phyloP scores from a whole-genome alignment of 345 rosid genomes.

The Firmiana major region DNA sequence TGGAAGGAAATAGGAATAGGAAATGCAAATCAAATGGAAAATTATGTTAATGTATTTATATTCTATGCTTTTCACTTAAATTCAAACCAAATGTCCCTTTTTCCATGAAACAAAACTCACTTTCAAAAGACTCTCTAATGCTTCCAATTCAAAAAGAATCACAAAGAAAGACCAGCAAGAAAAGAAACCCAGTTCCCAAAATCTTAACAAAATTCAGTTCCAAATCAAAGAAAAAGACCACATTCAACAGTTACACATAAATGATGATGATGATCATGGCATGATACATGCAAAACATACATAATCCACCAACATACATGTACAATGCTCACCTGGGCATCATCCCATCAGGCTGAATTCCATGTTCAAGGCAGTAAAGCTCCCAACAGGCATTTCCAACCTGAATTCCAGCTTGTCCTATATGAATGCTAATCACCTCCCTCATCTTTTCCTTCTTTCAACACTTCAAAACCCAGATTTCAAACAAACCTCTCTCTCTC shows the following conservation, averaged over 20 bases:
- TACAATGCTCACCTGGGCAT: conserved; percentile 47
- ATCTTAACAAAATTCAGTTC: not conserved
- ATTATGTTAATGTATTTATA: not conserved
- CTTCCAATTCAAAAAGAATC: not conserved
- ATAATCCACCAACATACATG: not conserved
- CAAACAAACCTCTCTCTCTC: not conserved
- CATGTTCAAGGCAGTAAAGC: conserved; percentile 80
- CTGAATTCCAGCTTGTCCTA: conserved; percentile 78
- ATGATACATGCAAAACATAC: not conserved
- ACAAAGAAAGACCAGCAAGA: not conserved
- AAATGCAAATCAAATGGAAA: not conserved
- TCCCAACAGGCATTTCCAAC: conserved; percentile 80
- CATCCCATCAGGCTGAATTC: conserved; percentile 60
- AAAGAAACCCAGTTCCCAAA: not conserved
- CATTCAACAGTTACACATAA: not conserved
- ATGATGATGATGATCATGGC: not conserved
- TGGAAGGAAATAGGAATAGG: not conserved
- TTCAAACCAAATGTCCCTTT: not conserved
- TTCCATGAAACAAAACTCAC: not conserved
- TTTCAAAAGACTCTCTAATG: not conserved
- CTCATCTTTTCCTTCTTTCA: conserved; percentile 36
- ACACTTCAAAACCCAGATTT: not conserved
- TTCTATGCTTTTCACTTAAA: not conserved
- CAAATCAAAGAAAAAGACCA: not conserved
- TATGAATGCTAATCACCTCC: conserved; percentile 61